Percentiles rank a stretch among this genome's conserved stretches.
Evolutionary conservation across 2,329 filamentous ascomycete genomes (phyloP).

Genomic region (Aureobasidium sp.): DNA sequence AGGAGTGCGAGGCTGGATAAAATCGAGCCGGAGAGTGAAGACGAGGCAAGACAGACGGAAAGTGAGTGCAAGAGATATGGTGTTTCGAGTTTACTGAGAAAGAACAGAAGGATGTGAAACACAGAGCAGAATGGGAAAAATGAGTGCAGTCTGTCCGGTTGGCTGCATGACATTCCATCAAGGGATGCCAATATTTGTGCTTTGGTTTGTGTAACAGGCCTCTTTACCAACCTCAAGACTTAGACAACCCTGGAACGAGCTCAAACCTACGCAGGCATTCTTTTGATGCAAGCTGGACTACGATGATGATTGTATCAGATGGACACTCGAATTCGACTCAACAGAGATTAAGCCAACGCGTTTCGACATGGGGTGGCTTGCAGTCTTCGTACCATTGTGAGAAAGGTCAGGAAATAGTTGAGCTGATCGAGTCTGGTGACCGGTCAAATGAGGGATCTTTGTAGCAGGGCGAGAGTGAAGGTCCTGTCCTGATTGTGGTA

Average conservation of each 20-base stretch:
- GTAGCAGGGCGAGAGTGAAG: no score
- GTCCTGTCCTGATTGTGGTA: neutral
- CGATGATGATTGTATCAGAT: no score
- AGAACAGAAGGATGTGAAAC: neutral
- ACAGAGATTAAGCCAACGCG: no score
- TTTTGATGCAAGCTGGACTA: no score
- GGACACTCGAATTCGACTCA: no score
- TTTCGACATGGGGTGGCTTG: no score
- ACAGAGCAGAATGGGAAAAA: neutral
- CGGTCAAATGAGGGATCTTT: no score
- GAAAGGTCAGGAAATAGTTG: no score
- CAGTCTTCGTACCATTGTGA: no score
- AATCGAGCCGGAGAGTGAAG: neutral
- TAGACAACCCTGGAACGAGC: neutral
- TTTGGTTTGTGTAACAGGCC: neutral
- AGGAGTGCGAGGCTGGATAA: neutral
- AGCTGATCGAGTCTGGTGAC: no score
- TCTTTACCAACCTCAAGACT: neutral
- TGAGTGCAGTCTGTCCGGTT: neutral
- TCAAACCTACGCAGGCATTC: neutral
- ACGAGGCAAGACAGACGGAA: neutral
- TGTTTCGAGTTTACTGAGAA: neutral
- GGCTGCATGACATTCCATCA: slow-evolving; percentile 1
- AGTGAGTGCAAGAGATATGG: neutral
- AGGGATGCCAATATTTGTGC: neutral